These are phyloP conservation scores for Coprinopsis cinerea DNA, from an alignment of 768 basidiomycete genomes.

Conservation along the genomic window DNA sequence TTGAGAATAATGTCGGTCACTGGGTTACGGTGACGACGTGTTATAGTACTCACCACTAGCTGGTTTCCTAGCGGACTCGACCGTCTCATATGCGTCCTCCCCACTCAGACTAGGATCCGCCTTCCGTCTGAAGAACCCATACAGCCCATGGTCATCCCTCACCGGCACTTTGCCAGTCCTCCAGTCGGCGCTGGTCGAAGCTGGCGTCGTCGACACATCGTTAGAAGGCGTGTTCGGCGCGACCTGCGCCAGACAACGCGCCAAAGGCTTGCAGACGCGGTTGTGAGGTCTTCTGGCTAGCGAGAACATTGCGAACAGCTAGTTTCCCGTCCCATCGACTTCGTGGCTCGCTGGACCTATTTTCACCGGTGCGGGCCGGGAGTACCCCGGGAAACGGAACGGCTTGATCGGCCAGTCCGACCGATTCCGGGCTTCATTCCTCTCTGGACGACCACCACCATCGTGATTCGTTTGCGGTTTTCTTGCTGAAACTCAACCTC, in stretches of 20 bases:
- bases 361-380: neutral
- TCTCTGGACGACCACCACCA: no score
- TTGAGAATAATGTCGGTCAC: slow-evolving; percentile 23
- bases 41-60: slow-evolving; percentile 20
- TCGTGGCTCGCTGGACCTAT: neutral
- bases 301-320: neutral
- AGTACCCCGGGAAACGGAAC: neutral
- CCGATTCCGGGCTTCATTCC: no score
- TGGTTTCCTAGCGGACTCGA: slow-evolving; percentile 29
- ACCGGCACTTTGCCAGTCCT: slow-evolving; percentile 27
- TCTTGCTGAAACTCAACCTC: no score
- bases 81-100: slow-evolving; percentile 46
- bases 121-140: slow-evolving; percentile 66
- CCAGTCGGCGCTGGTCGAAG: slow-evolving; percentile 5
- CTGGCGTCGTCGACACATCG: neutral
- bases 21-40: slow-evolving; percentile 1
- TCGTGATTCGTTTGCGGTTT: no score
- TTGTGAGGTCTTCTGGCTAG: neutral
- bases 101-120: slow-evolving; percentile 37
- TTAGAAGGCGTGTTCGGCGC: neutral
- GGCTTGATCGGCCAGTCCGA: no score
- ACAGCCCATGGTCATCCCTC: slow-evolving; percentile 65
- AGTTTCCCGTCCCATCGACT: neutral
- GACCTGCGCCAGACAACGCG: neutral
- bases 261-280: neutral